Evolutionary conservation across 768 basidiomycete species (phyloP), one percentile per base, ranked within the genome.

Genomic region (Tubosaeta brunneosetosa): DNA sequence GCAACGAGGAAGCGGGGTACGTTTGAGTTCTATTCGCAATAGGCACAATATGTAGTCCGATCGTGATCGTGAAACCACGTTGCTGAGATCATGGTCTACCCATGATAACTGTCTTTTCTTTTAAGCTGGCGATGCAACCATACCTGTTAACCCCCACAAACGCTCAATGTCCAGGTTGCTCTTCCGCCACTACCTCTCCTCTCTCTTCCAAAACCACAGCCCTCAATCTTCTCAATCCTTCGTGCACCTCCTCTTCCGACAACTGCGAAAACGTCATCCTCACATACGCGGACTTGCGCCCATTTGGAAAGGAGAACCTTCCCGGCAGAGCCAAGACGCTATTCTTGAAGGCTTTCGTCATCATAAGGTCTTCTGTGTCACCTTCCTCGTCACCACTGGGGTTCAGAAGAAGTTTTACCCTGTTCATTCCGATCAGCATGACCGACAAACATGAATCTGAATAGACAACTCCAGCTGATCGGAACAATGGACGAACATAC

Each of bases 241-340:
- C 79, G 36, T 90, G 80, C 3, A 86, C 83, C 33, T 87, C 79
- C 31, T 80, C 77, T 51, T 80, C 80, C 2, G 71, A 69, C 32
- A 82, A 71, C 55, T 85, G 60, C 62, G 85, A 86, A 69, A 93
- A 92, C 40, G 84, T 74, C 27, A 86, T 85, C 36, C 92, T 75
- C 34, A 93, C 85, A 64, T 85, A 86, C 25, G 79, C 72, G n/a
- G 84, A 83, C 65, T 76, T 81, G 26, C 75, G 70, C 12, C 81
- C 82, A 52, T 79, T 82, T 14, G 88, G 86, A 51, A 84, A 72
- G 70, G 89, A 91, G 17, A 80, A 81, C 3, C 76, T 81, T 11
- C 90, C 90, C 6, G 91, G 90, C 8, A 94, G 77, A 32, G 87
- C 89, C 22, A 92, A 78, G 13, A 93, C 86, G 17, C 91, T 90